phyloP scores from a whole-genome alignment of 768 basidiomycete genomes.

The Filobasidium floriforme region DNA sequence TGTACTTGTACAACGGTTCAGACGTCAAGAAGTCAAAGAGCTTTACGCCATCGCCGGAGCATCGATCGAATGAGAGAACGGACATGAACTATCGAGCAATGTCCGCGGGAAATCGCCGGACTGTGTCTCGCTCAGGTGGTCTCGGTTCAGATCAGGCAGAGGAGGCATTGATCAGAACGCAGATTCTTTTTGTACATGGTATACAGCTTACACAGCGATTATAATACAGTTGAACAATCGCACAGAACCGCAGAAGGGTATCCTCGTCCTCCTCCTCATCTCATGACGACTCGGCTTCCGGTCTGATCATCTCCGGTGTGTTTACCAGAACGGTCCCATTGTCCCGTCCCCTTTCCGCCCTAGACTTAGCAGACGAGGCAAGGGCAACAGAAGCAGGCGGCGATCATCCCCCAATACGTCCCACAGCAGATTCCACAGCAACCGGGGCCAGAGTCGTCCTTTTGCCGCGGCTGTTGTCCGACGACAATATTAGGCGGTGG shows the following conservation, averaged over 20 bases:
- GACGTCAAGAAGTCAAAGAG: too few species aligned
- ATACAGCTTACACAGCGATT: background rate
- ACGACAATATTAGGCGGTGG: background rate
- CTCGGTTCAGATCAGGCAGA: too few species aligned
- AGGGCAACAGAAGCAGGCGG: too few species aligned
- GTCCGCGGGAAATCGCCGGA: too few species aligned
- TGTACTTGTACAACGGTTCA: too few species aligned
- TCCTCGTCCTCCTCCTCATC: background rate
- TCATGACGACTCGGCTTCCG: background rate
- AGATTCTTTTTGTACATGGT: too few species aligned
- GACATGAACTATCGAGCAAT: too few species aligned
- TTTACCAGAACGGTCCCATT: background rate
- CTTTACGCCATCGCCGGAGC: too few species aligned
- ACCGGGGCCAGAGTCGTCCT: background rate
- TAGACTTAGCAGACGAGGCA: too few species aligned
- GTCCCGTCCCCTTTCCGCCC: background rate
- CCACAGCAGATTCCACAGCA: background rate
- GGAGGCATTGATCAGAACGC: too few species aligned
- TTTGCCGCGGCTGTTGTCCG: background rate
- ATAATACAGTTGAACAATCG: background rate
- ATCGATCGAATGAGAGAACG: too few species aligned
- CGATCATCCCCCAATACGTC: background rate
- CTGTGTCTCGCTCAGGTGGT: too few species aligned
- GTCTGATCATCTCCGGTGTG: background rate
- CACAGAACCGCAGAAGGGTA: background rate